Percentiles rank a stretch among this genome's conserved stretches.
Conservation (phyloP, 345 rosid species). For the Arabis hirsuta region DNA sequence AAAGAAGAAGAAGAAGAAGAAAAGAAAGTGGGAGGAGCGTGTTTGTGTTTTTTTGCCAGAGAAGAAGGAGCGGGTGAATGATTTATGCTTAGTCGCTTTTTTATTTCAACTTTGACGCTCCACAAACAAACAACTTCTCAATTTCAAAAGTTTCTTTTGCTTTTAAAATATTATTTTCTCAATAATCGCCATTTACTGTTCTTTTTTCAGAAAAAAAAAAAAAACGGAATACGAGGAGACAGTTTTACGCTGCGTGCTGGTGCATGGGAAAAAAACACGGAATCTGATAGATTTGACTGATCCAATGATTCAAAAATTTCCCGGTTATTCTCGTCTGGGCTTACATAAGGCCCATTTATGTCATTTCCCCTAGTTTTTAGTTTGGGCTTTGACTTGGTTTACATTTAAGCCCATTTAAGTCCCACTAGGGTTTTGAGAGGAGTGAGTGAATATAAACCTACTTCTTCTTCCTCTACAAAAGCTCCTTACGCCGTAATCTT, state of each 20-base stretch:
- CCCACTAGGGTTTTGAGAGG: slow-evolving; percentile 40
- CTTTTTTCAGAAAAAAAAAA: background rate
- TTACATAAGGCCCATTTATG: slow-evolving; percentile 1
- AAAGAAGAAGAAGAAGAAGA: slow-evolving; percentile 8
- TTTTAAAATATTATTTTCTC: too few species aligned
- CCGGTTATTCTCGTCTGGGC: slow-evolving; percentile 16
- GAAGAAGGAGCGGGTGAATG: slow-evolving; percentile 44
- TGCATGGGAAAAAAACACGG: background rate
- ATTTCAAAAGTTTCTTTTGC: slow-evolving; percentile 1
- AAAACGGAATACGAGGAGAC: slow-evolving; percentile 41
- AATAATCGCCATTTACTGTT: slow-evolving; percentile 4
- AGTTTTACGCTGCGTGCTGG: background rate
- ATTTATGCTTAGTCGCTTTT: slow-evolving; percentile 37
- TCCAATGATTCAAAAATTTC: slow-evolving; percentile 26
- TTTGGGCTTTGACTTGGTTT: slow-evolving; percentile 21
- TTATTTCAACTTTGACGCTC: slow-evolving; percentile 48
- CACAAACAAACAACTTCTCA: slow-evolving; percentile 34
- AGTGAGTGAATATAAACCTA: background rate
- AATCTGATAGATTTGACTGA: slow-evolving; percentile 25
- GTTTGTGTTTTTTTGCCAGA: slow-evolving; percentile 28
- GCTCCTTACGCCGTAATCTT: slow-evolving; percentile 36
- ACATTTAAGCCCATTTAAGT: background rate
- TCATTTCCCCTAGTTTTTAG: background rate
- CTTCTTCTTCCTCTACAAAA: background rate
- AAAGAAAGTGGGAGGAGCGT: slow-evolving; percentile 50